These are phyloP conservation scores for Diaporthe sp. DNA, from an alignment of 2,329 filamentous ascomycete genomes.

Conservation along the genomic window DNA sequence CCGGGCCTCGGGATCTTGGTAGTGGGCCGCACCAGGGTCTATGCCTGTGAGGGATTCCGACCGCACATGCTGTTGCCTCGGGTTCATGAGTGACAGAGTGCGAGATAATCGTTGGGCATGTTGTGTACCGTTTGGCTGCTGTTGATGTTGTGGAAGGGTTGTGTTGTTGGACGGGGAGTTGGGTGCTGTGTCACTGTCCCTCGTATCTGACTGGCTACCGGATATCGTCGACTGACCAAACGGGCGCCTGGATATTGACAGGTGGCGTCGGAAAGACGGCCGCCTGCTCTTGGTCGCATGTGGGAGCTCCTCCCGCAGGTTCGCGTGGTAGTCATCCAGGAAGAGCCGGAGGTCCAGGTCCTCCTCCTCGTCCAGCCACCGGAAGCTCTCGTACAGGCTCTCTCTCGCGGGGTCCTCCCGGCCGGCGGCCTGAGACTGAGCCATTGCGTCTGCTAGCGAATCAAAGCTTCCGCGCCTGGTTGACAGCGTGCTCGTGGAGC, in stretches of 20 bases:
- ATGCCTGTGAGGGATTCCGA: constrained; percentile 63
- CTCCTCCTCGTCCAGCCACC: constrained; percentile 79
- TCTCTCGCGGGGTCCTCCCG: constrained; percentile 52
- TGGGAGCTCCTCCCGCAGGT: constrained; percentile 63
- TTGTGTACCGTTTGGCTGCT: constrained; percentile 39
- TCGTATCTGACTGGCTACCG: constrained; percentile 56
- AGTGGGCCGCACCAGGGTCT: constrained; percentile 82
- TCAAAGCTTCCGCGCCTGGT: constrained; percentile 45
- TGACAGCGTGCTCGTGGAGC: constrained; percentile 43
- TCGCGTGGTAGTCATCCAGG: constrained; percentile 77
- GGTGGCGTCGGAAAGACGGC: constrained; percentile 74
- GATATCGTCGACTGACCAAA: constrained; percentile 67
- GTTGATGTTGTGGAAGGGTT: constrained; percentile 21
- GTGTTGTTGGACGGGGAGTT: constrained; percentile 42
- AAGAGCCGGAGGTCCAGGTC: constrained; percentile 75
- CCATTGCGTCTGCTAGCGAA: constrained; percentile 37
- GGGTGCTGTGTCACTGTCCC: constrained; percentile 48
- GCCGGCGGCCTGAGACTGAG: constrained; percentile 33
- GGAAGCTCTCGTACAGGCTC: constrained; percentile 74
- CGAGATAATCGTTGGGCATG: constrained; percentile 64
- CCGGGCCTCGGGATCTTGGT: constrained; percentile 89
- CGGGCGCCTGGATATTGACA: constrained; percentile 77
- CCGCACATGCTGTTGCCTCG: constrained; percentile 56
- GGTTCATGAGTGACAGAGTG: constrained; percentile 62
- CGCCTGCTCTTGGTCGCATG: constrained; percentile 56